phyloP scores from a whole-genome alignment of 2,329 filamentous ascomycete species.

The Neonectria hederae region DNA sequence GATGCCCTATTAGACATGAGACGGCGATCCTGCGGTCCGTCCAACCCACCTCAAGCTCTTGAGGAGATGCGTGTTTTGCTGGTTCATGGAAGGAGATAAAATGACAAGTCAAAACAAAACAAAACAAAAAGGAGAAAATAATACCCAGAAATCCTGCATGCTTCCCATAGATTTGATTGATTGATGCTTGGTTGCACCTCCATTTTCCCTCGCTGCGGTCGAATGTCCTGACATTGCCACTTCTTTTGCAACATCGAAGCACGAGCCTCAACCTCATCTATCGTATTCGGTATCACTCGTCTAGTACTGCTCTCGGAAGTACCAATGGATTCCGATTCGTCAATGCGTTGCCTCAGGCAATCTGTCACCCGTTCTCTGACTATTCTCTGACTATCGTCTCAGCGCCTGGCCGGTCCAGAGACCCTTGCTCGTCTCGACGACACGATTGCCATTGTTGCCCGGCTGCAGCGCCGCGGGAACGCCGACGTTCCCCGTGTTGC shows the following conservation, averaged over 20 bases:
- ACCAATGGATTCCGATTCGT: not conserved
- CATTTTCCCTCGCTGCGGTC: not conserved
- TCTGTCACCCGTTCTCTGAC: too few relatives aligned
- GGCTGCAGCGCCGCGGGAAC: slow-evolving; percentile 64
- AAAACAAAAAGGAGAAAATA: slow-evolving; percentile 10
- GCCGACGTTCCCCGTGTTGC: slow-evolving; percentile 49
- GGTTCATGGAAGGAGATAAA: slow-evolving; percentile 12
- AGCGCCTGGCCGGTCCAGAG: slow-evolving; percentile 61
- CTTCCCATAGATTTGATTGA: slow-evolving; percentile 14
- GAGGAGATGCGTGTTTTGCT: not conserved
- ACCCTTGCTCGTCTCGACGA: slow-evolving; percentile 71
- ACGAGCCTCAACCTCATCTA: slow-evolving; percentile 9
- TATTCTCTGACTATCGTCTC: slow-evolving; percentile 35
- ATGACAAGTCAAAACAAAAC: too few relatives aligned
- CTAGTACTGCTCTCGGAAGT: not conserved
- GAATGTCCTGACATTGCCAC: slow-evolving; percentile 12
- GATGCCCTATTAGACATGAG: slow-evolving; percentile 1
- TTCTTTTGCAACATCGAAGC: not conserved
- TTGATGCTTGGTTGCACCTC: slow-evolving; percentile 1
- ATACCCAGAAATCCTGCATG: slow-evolving; percentile 2
- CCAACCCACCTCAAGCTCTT: not conserved
- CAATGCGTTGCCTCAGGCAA: not conserved
- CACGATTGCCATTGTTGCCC: slow-evolving; percentile 63
- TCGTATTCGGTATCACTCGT: slow-evolving; percentile 1
- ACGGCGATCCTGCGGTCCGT: slow-evolving; percentile 33